A percentile compares a stretch with the other conserved stretches of the same genome.
These are phyloP conservation scores for Crocinoboletus sp. DNA, from an alignment of 1,284 basidiomycete species.

Conservation along the genomic window DNA sequence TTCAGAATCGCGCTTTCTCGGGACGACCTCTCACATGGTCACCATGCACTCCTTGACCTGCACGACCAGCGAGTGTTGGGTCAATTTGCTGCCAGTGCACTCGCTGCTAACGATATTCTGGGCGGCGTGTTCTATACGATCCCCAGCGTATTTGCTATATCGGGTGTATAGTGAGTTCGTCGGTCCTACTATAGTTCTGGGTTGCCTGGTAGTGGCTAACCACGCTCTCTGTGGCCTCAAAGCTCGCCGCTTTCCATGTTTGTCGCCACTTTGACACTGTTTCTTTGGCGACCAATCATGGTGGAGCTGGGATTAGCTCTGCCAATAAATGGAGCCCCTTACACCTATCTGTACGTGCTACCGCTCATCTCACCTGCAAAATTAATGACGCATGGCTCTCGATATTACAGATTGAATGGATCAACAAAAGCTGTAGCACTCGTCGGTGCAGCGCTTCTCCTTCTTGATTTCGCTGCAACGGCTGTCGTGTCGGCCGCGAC, in stretches of 20 bases:
- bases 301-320: slow-evolving; percentile 62
- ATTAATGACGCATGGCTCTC: neutral
- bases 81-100: slow-evolving; percentile 53
- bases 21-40: slow-evolving; percentile 32
- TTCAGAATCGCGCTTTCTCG: slow-evolving; percentile 42
- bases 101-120: slow-evolving; percentile 65
- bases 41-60: slow-evolving; percentile 32
- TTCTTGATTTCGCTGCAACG: slow-evolving; percentile 64
- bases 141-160: slow-evolving; percentile 56
- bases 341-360: slow-evolving; percentile 51
- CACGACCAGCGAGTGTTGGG: slow-evolving; percentile 43
- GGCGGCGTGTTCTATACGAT: slow-evolving; percentile 70
- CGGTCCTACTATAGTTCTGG: neutral
- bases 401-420: slow-evolving; percentile 46
- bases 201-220: neutral
- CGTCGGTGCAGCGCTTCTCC: slow-evolving; percentile 53
- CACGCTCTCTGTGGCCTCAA: neutral
- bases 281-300: slow-evolving; percentile 69
- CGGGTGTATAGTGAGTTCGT: slow-evolving; percentile 49
- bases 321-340: slow-evolving; percentile 64
- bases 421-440: slow-evolving; percentile 58
- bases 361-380: neutral
- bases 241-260: slow-evolving; percentile 68
- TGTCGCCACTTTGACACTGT: slow-evolving; percentile 53
- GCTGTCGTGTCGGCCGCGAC: slow-evolving; percentile 67